These are phyloP conservation scores for Glycyrrhiza uralensis DNA, from an alignment of 306 rosid species.

Conservation along the genomic window DNA sequence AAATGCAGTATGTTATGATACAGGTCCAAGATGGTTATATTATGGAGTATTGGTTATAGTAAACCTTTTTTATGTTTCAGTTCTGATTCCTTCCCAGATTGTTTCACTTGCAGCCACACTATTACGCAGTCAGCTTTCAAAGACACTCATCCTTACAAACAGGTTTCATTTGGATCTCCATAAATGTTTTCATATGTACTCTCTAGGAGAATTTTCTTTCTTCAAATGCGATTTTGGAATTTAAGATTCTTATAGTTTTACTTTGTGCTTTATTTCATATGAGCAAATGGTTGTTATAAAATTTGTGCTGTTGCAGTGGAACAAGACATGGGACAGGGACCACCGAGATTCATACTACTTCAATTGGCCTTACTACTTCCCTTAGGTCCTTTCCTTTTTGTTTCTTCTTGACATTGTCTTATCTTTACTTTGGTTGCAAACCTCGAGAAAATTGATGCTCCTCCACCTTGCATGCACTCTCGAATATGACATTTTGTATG, in stretches of 20 bases:
- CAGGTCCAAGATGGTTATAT: too few species aligned
- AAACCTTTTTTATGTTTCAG: slow-evolving; percentile 21
- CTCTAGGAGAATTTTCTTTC: neutral
- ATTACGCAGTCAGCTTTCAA: slow-evolving; percentile 81
- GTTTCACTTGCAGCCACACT: slow-evolving; percentile 75
- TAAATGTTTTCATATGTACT: slow-evolving; percentile 1
- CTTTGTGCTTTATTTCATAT: slow-evolving; percentile 6
- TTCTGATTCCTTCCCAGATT: slow-evolving; percentile 43
- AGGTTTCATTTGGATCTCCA: slow-evolving; percentile 52
- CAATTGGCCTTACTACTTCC: slow-evolving; percentile 81
- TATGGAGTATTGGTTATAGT: neutral
- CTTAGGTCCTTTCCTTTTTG: slow-evolving; percentile 35
- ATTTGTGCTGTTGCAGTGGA: slow-evolving; percentile 70
- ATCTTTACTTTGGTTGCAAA: slow-evolving; percentile 21
- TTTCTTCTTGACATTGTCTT: slow-evolving; percentile 9
- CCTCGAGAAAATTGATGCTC: slow-evolving; percentile 15
- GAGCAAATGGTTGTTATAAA: slow-evolving; percentile 5
- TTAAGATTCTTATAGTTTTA: slow-evolving; percentile 15
- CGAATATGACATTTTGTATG: neutral
- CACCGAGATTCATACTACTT: slow-evolving; percentile 61
- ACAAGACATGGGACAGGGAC: slow-evolving; percentile 63
- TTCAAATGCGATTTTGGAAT: neutral
- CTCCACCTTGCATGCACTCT: neutral
- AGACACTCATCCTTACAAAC: slow-evolving; percentile 78
- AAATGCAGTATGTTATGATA: too few species aligned